Conservation (phyloP, 768 basidiomycete species). For the Amanita jacksonii region DNA sequence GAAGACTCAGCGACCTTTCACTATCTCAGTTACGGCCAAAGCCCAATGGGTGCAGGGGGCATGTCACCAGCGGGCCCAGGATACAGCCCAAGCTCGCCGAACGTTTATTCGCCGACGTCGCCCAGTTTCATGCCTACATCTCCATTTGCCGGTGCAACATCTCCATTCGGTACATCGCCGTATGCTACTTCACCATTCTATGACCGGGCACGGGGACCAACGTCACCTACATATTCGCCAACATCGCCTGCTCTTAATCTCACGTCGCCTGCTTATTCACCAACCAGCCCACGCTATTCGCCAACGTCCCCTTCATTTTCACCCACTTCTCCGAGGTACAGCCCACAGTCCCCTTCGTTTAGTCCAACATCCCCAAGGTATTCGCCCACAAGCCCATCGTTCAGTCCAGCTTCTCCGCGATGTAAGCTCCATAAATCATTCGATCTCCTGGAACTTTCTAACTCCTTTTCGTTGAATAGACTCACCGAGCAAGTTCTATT, state of each 20-base stretch:
- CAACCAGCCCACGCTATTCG: constrained; percentile 80
- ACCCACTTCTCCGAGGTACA: constrained; percentile 76
- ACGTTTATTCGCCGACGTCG: constrained; percentile 81
- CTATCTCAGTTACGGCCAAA: constrained; percentile 71
- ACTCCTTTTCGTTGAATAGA: constrained; percentile 32
- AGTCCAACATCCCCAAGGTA: constrained; percentile 86
- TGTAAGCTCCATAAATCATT: constrained; percentile 40
- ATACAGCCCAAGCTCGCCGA: constrained; percentile 90
- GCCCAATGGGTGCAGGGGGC: constrained; percentile 72
- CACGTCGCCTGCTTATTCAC: constrained; percentile 79
- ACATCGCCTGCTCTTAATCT: constrained; percentile 77
- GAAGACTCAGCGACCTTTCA: constrained; percentile 76
- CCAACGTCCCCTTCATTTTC: constrained; percentile 82
- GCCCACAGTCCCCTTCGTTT: constrained; percentile 85
- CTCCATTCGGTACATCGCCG: constrained; percentile 73
- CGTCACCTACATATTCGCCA: constrained; percentile 83
- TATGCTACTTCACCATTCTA: constrained; percentile 85
- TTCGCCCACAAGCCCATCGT: constrained; percentile 84
- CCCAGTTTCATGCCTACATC: constrained; percentile 79
- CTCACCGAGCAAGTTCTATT: constrained; percentile 61
- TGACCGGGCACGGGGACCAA: constrained; percentile 46
- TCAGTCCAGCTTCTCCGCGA: constrained; percentile 88
- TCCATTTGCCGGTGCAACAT: constrained; percentile 74
- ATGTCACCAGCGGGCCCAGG: constrained; percentile 86
- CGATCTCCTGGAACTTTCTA: constrained; percentile 12